Base-by-base conservation (phyloP, 345 rosid species). In the Salix suchowensis region DNA sequence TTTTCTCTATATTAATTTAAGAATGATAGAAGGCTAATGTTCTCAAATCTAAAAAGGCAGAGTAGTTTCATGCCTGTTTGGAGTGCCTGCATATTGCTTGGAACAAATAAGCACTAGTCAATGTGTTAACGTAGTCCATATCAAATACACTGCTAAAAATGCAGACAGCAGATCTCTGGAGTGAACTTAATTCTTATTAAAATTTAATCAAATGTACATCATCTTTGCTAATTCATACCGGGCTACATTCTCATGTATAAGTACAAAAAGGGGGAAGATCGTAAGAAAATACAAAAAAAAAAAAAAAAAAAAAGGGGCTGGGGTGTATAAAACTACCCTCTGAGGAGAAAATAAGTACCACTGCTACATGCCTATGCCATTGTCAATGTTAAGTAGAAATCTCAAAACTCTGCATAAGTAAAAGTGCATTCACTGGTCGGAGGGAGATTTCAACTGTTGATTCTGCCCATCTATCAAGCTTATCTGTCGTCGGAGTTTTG, bases 361-460 rank as follows among this genome's bases (percentile, higher is more conserved):
- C 13, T 37, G 75, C 77, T 65, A 68, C 74, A 80, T 68, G 80
- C 70, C 78, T 71, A 79, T 75, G 48, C 44, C 42, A 54, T 42
- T 61, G 60, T 64, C 72, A 65, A 74, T 19, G 52, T 10, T 58
- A 75, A 70, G 46, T 12, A 72, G 30, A 77, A 23, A 50, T 73
- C 76, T 73, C 54, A 46, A 77, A 73, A 76, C 42, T 28, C 67
- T 70, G 48, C 70, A 40, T 12, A 48, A 52, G 66, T 42, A 65
- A 39, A 39, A 32, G 76, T 55, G 71, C 23, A 73, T 67, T 89
- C 84, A 90, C 76, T 85, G 90, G 40, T 88, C 89, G 37, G 90
- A 84, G 5, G 88, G 54, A 68, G 92, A 73, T 84, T 84, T 90
- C 72, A 87, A 67, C 13, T 86, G 89, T 75, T 88, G 94, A 74